Base-by-base conservation (phyloP, 768 basidiomycete genomes). In the Amanita molliuscula region DNA sequence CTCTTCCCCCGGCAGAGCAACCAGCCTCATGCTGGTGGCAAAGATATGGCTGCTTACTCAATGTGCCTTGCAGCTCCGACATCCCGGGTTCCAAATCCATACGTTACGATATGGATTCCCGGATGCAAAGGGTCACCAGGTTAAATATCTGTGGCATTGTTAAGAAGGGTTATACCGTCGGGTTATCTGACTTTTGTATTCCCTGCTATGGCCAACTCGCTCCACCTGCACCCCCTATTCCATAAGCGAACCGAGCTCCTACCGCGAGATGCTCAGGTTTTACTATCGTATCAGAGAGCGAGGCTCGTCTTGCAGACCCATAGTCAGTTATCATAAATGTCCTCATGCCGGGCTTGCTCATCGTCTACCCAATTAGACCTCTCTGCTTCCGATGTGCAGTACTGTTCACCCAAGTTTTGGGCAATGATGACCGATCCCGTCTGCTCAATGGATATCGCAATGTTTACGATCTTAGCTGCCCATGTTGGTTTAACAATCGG, bases 401-500 rank as follows among this genome's bases (percentile, higher is more conserved):
- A 64, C 48, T 75, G 75, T 53, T 71, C 76, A 13, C 58, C 70
- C 0, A 68, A 61, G 43, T 80, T 74, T 54, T 79, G 79, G 78
- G 63, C 65, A 2, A 59, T 80, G 63, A 73, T 77, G 64, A 72
- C 61, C 16, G 77, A 80, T 55, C 77, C 77, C 1, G 72, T 78
- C 31, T 65, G 70, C 54, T 67, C 72, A 11, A 55, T 73, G 28
- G 78, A 79, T 53, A 69, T 70, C 35, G 75, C 78, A 36, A 71
- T 75, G 69, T 73, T 72, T 57, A 78, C 74, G 9, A 72, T 80
- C 34, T 51, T 80, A 46, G 69, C 76, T 2, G 71, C 68, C 8
- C 78, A 80, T 47, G 66, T 74, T 47, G 76, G 75, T 21, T 61
- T 81, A 29, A 61, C 72, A 2, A 70, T 77, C n/a, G 78, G 79